These are phyloP conservation scores for Bipolaris bicolor DNA, from an alignment of 2,329 filamentous ascomycete species.

Conservation along the genomic window DNA sequence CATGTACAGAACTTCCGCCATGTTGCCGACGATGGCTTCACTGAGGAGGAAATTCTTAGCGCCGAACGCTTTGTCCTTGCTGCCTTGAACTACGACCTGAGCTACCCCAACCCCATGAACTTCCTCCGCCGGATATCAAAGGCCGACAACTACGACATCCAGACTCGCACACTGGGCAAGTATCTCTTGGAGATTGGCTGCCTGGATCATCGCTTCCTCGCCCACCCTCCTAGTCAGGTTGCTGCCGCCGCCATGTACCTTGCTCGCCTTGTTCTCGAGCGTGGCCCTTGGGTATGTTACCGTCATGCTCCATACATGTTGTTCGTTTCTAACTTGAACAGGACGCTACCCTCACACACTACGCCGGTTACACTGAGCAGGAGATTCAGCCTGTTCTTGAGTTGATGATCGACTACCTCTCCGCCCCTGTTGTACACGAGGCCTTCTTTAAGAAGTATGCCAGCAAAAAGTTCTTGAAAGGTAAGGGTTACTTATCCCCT, in stretches of 20 bases:
- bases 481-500: slow-evolving; percentile 58
- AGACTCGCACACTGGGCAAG: slow-evolving; percentile 95
- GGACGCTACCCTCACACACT: slow-evolving; percentile 86
- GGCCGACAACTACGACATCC: slow-evolving; percentile 98
- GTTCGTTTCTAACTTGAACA: slow-evolving; percentile 45
- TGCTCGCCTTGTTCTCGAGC: slow-evolving; percentile 85
- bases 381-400: slow-evolving; percentile 91
- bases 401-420: slow-evolving; percentile 96
- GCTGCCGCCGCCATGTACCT: slow-evolving; percentile 96
- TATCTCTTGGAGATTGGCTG: slow-evolving; percentile 97
- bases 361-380: slow-evolving; percentile 89
- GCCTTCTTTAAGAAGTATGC: slow-evolving; percentile 99
- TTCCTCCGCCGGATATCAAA: slow-evolving; percentile 98
- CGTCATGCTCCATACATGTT: not conserved
- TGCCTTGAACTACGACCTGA: slow-evolving; percentile 93
- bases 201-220: slow-evolving; percentile 91
- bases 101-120: slow-evolving; percentile 99
- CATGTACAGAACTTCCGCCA: slow-evolving; percentile 97
- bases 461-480: slow-evolving; percentile 98
- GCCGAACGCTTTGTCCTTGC: slow-evolving; percentile 95
- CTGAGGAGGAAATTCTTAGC: slow-evolving; percentile 90
- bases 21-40: slow-evolving; percentile 95
- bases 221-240: slow-evolving; percentile 85
- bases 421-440: slow-evolving; percentile 87
- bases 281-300: slow-evolving; percentile 82